Evolutionary conservation across 306 rosid genomes (phyloP).

Genomic region (cucumber (Cucumis sativus)): DNA sequence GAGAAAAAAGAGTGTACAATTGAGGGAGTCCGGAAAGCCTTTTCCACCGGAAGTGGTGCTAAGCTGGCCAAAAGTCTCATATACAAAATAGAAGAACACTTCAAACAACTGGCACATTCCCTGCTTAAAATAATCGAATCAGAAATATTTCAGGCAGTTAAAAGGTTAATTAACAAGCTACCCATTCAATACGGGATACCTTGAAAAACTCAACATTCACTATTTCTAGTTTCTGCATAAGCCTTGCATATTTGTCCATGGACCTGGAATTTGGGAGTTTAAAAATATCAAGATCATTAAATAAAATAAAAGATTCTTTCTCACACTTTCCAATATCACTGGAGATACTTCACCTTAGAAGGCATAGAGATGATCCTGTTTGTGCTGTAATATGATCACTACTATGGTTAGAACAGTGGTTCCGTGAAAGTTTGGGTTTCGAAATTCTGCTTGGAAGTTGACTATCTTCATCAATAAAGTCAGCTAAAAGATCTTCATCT

Average conservation of each 20-base stretch:
- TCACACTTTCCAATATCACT: slow-evolving; percentile 6
- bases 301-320: background rate
- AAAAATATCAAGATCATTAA: slow-evolving; percentile 2
- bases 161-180: slow-evolving; percentile 4
- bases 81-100: slow-evolving; percentile 60
- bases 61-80: slow-evolving; percentile 79
- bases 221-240: slow-evolving; percentile 86
- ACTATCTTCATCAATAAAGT: slow-evolving; percentile 97
- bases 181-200: slow-evolving; percentile 33
- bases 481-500: slow-evolving; percentile 98
- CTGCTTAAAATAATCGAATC: slow-evolving; percentile 56
- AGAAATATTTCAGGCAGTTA: background rate
- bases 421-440: slow-evolving; percentile 36
- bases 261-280: slow-evolving; percentile 47
- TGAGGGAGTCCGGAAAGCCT: slow-evolving; percentile 43
- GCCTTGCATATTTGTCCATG: slow-evolving; percentile 97
- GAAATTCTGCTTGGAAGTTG: slow-evolving; percentile 92
- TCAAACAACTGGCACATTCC: slow-evolving; percentile 92
- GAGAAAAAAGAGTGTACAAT: slow-evolving; percentile 25
- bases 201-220: slow-evolving; percentile 78
- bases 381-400: slow-evolving; percentile 59
- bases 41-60: slow-evolving; percentile 59
- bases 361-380: slow-evolving; percentile 89
- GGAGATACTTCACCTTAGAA: slow-evolving; percentile 53
- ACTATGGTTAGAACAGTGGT: slow-evolving; percentile 28